phyloP scores from a whole-genome alignment of 2,329 filamentous ascomycete species.

The Shiraia sp. region DNA sequence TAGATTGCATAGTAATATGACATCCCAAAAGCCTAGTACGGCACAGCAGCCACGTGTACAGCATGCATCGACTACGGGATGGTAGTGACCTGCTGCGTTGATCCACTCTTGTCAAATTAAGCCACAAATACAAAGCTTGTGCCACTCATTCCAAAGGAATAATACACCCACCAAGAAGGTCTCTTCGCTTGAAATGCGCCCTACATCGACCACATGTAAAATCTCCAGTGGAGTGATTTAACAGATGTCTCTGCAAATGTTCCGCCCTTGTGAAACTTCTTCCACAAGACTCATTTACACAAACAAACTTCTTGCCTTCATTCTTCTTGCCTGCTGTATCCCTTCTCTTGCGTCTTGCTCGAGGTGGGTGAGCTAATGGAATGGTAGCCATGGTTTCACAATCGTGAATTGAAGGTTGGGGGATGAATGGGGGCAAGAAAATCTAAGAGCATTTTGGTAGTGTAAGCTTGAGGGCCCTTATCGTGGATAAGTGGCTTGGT shows the following conservation, averaged over 20 bases:
- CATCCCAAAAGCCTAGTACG: conserved; percentile 2
- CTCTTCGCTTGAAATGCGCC: conserved; percentile 64
- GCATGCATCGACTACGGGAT: background rate
- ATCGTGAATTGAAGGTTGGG: conserved; percentile 34
- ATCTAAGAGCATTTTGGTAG: too few species aligned
- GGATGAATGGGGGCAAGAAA: conserved; percentile 33
- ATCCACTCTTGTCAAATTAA: background rate
- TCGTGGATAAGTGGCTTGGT: conserved; percentile 16
- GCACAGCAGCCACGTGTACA: background rate
- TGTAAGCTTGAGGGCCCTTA: too few species aligned
- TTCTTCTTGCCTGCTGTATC: conserved; percentile 45
- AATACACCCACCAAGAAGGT: conserved; percentile 56
- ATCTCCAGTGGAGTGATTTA: conserved; percentile 72
- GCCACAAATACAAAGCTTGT: too few species aligned
- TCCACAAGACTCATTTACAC: conserved; percentile 79
- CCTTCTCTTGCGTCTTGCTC: conserved; percentile 68
- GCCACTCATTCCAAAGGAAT: conserved; percentile 6
- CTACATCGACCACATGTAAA: conserved; percentile 63
- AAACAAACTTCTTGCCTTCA: conserved; percentile 62
- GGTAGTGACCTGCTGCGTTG: too few species aligned
- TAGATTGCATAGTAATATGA: conserved; percentile 2
- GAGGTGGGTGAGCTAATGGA: conserved; percentile 13
- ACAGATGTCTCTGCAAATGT: conserved; percentile 90
- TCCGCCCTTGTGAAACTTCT: conserved; percentile 95
- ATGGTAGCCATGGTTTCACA: conserved; percentile 22